Evolutionary conservation across 192 early-diverging fungal genomes (phyloP), one percentile per base, ranked within the genome.

Genomic region (Coemansia sp.): DNA sequence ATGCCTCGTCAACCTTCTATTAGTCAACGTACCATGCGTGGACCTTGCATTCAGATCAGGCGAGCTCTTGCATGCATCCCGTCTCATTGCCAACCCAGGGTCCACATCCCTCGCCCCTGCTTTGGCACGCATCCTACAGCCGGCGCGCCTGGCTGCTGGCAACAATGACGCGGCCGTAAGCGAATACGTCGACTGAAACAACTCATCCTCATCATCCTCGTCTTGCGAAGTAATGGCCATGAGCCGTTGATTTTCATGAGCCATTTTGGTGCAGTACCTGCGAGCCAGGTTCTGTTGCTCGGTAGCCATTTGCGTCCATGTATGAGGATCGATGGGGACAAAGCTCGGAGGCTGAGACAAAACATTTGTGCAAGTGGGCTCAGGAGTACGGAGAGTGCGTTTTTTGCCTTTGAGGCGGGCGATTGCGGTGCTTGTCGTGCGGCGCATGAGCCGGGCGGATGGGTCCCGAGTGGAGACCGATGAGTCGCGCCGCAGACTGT

Each of bases 181-280:
- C 54, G 67, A 69, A 43, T 69, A 69, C 29, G 54, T 51, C n/a
- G 67, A 69, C 55, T 62, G 60, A 5, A 69, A 51, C 52, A 69
- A 23, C 45, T 60, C 51, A 21, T 49, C 48, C 19, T 37, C 61
- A 4, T 37, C 51, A 5, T 63, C 19, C 12, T 60, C 50, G 7
- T 52, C 58, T 24, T 60, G 58, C 48, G n/a, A 11, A 1, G 32
- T 21, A 21, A 32, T 25, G n/a, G 58, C 12, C 35, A 60, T 45
- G 1, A 54, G 51, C 1, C 58, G 67, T 54, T 62, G 45, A 35
- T 52, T 58, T 25, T 69, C 58, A 2, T 58, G 58, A 1, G 37
- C 12, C 17, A 69, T 49, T 50, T 75, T 75, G 39, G 48, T 39
- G 35, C 63, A 65, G 47, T 57, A 75, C 11, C 73, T 45, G 8